Evolutionary conservation across 2,329 filamentous ascomycete species (phyloP), one percentile per base, ranked within the genome.

Genomic region (Sporothrix euskadiensis): DNA sequence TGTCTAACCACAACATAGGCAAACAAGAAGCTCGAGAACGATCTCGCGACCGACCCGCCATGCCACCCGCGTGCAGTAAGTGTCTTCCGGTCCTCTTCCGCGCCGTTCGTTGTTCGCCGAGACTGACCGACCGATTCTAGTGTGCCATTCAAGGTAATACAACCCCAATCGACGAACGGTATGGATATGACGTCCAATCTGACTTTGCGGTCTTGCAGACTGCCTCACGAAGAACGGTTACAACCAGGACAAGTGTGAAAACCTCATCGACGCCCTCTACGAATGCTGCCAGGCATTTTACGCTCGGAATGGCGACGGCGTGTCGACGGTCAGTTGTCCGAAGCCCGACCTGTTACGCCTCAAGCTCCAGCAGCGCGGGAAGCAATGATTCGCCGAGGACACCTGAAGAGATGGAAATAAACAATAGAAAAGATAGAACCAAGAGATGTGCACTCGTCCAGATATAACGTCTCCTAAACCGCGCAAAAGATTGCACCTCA

Each of bases 271-370:
- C 80, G 93, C 94, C 2, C 84, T 99, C 32, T 99, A 98, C 82
- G 91, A 96, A 78, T 99, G 96, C 83, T 99, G 96, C 82, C 90
- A 94, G 79, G 88, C 89, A 14, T 97, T 98, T 81, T 98, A 99
- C 83, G 84, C 91, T 78, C 87, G 88, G 73, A 88, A 92, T 74
- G 94, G 96, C 19, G 91, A 97, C 73, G 83, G 89, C 32, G 94
- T 93, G 44, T 89, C 87, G 57, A 92, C 91, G 1, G 89, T 90
- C 26, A 96, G 93, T 83, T 99, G 96, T 80, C 96, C 96, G 0
- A 95, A 95, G 80, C 88, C 93, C 8, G 88, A 86, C 76, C 84
- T 98, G 73, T 84, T 99, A 73, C 89, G 89, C 80, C 83, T 98
- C 76, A 98, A 97, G 83, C 90, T 97, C 85, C 91, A 92, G 85